Evolutionary conservation across 176 grass and related monocot species (phyloP).

Genomic region (Carex parvula): DNA sequence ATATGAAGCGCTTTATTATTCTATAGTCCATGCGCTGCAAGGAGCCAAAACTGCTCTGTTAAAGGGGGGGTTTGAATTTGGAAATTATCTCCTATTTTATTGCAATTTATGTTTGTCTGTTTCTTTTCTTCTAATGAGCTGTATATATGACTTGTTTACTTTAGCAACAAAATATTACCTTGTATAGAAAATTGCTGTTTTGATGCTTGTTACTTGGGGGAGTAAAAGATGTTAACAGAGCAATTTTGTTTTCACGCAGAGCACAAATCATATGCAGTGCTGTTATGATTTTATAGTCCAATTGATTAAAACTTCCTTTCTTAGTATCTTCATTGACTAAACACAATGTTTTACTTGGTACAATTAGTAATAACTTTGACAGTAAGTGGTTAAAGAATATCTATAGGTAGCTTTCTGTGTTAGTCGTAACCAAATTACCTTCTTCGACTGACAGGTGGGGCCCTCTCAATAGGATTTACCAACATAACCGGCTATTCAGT

Average conservation of each 20-base stretch:
- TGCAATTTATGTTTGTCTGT: not conserved
- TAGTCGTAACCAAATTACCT: not conserved
- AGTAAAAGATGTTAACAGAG: no score
- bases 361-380: not conserved
- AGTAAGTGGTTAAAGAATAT: not conserved
- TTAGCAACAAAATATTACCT: not conserved
- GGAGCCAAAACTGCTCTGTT: no score
- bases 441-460: constrained; percentile 45
- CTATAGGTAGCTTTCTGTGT: not conserved
- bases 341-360: not conserved
- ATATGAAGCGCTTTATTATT: no score
- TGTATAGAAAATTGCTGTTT: not conserved
- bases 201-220: not conserved
- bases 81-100: not conserved
- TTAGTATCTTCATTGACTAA: not conserved
- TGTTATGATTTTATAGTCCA: not conserved
- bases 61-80: not conserved
- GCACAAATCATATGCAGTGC: no score
- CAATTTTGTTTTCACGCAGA: no score
- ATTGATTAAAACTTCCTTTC: not conserved
- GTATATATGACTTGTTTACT: not conserved
- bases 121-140: not conserved
- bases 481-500: constrained; percentile 98
- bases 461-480: constrained; percentile 89
- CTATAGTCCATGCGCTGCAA: no score